These are phyloP conservation scores for Ogataea nakhonphanomensis DNA, from an alignment of 805 yeast genomes.

Conservation along the genomic window DNA sequence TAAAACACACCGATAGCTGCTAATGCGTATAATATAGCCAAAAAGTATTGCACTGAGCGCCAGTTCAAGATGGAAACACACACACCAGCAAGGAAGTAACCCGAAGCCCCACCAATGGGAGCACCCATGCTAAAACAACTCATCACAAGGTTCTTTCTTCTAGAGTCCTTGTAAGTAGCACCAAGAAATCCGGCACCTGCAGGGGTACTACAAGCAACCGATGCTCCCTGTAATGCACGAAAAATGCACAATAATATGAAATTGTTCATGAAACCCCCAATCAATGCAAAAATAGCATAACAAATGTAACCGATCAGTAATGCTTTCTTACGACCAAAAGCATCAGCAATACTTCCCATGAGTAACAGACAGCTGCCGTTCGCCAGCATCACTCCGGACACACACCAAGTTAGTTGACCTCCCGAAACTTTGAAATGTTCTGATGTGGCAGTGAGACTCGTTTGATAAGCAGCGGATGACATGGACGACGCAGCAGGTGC, in stretches of 20 bases:
- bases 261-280: conserved; percentile 37
- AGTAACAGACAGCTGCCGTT: conserved; percentile 41
- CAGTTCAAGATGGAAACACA: conserved; percentile 38
- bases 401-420: conserved; percentile 43
- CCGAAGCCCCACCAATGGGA: conserved; percentile 44
- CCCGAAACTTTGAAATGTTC: conserved; percentile 36
- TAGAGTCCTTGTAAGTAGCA: conserved; percentile 37
- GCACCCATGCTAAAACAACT: conserved; percentile 45
- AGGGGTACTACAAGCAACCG: conserved; percentile 43
- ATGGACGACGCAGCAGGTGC: conserved; percentile 42
- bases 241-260: conserved; percentile 38
- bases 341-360: conserved; percentile 47
- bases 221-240: conserved; percentile 43
- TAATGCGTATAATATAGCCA: conserved; percentile 36
- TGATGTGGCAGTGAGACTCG: conserved; percentile 36
- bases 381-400: conserved; percentile 39
- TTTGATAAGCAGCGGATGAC: conserved; percentile 35
- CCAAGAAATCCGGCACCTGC: conserved; percentile 47
- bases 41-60: conserved; percentile 41
- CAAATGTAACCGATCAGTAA: conserved; percentile 34
- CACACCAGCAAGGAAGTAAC: conserved; percentile 43
- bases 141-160: conserved; percentile 40
- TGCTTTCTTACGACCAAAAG: conserved; percentile 42
- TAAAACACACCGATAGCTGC: conserved; percentile 23
- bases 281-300: conserved; percentile 33